These are phyloP conservation scores for Malassezia sp. DNA, from an alignment of 1,284 basidiomycete species.

Conservation along the genomic window DNA sequence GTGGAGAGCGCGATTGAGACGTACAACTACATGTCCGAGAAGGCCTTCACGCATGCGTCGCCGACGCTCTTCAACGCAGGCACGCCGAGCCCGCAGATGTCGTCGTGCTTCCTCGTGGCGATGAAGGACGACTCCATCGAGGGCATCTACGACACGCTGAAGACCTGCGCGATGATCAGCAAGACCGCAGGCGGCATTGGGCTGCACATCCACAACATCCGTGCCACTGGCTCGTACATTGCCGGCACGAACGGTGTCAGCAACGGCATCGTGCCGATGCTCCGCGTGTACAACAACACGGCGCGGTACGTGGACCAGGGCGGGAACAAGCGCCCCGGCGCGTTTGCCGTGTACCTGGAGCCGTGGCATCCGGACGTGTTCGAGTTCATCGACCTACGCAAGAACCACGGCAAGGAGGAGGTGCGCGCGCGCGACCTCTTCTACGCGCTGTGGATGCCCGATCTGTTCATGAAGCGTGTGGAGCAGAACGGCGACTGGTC, in stretches of 20 bases:
- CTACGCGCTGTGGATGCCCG: slow-evolving; percentile 95
- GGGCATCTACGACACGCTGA: slow-evolving; percentile 96
- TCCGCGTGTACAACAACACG: slow-evolving; percentile 94
- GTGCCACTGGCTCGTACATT: slow-evolving; percentile 78
- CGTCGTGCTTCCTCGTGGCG: slow-evolving; percentile 91
- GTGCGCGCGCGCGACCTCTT: slow-evolving; percentile 92
- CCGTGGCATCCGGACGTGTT: slow-evolving; percentile 97
- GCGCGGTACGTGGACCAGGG: slow-evolving; percentile 99
- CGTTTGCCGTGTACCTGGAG: slow-evolving; percentile 93
- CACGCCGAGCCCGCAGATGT: slow-evolving; percentile 85
- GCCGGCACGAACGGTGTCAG: slow-evolving; percentile 95
- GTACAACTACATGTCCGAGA: slow-evolving; percentile 71
- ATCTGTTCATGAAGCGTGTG: slow-evolving; percentile 61
- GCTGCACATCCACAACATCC: slow-evolving; percentile 88
- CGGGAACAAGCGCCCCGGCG: slow-evolving; percentile 97
- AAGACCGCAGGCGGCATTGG: slow-evolving; percentile 98
- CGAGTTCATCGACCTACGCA: slow-evolving; percentile 92
- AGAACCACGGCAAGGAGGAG: slow-evolving; percentile 99
- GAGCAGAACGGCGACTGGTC: slow-evolving; percentile 73
- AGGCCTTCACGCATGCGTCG: slow-evolving; percentile 82
- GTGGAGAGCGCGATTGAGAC: slow-evolving; percentile 83
- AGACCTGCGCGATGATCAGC: slow-evolving; percentile 97
- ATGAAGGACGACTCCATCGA: slow-evolving; percentile 99
- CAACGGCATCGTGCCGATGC: slow-evolving; percentile 98
- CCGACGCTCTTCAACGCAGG: slow-evolving; percentile 98